Evolutionary conservation across 257 asterid genomes (phyloP).

Genomic region (Plantago elongata): DNA sequence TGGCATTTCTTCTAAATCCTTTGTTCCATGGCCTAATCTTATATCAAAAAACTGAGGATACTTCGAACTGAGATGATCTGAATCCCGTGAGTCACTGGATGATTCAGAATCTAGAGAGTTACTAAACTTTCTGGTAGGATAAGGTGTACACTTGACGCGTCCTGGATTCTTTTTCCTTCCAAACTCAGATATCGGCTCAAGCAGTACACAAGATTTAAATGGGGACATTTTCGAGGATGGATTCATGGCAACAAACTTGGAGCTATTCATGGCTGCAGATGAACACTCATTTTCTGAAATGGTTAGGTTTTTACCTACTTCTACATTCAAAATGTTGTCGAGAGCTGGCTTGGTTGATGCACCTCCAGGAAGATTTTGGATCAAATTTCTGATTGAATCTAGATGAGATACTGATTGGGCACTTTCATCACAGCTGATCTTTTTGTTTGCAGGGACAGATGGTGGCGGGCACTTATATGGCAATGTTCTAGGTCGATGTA

Average conservation of each 20-base stretch:
- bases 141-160: slow-evolving; percentile 55
- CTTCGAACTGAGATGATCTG: slow-evolving; percentile 39
- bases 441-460: slow-evolving; percentile 27
- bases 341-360: slow-evolving; percentile 28
- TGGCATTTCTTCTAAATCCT: slow-evolving; percentile 57
- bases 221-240: slow-evolving; percentile 83
- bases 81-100: slow-evolving; percentile 31
- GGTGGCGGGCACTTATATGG: slow-evolving; percentile 29
- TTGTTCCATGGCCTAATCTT: slow-evolving; percentile 29
- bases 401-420: slow-evolving; percentile 21
- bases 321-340: slow-evolving; percentile 21
- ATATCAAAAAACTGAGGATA: slow-evolving; percentile 71
- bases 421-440: slow-evolving; percentile 22
- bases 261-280: slow-evolving; percentile 42
- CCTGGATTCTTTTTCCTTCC: slow-evolving; percentile 32
- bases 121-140: slow-evolving; percentile 31
- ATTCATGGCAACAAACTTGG: slow-evolving; percentile 52
- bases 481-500: slow-evolving; percentile 47
- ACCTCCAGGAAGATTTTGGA: slow-evolving; percentile 26
- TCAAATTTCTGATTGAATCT: slow-evolving; percentile 20
- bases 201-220: slow-evolving; percentile 74
- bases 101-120: slow-evolving; percentile 58
- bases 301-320: slow-evolving; percentile 20
- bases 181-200: slow-evolving; percentile 64
- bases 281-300: slow-evolving; percentile 24